These are phyloP conservation scores for Aspergillus baeticus DNA, from an alignment of 495 filamentous ascomycete species.

Conservation along the genomic window DNA sequence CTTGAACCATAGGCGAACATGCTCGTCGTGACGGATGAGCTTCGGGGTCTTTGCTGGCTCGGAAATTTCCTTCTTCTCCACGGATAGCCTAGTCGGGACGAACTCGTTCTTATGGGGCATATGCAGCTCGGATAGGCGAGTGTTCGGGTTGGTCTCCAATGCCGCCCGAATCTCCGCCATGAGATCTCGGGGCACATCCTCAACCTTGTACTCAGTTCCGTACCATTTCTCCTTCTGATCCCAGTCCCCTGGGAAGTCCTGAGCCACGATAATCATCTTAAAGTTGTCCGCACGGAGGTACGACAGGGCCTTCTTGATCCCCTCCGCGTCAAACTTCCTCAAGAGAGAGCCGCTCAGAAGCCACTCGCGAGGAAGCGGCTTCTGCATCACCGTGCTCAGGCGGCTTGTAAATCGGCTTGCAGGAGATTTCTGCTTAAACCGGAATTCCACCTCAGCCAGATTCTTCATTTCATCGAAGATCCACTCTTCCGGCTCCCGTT, in stretches of 20 bases:
- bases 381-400: constrained; percentile 84
- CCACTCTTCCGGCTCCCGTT: constrained; percentile 83
- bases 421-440: constrained; percentile 88
- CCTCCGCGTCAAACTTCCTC: constrained; percentile 71
- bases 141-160: constrained; percentile 50
- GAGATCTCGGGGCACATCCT: constrained; percentile 78
- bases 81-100: constrained; percentile 88
- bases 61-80: constrained; percentile 86
- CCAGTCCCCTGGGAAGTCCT: constrained; percentile 80
- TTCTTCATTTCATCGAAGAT: constrained; percentile 88
- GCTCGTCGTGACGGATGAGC: constrained; percentile 83
- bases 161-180: constrained; percentile 66
- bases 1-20: constrained; percentile 92
- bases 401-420: constrained; percentile 85
- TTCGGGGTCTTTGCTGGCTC: constrained; percentile 73
- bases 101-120: constrained; percentile 95
- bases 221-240: constrained; percentile 96
- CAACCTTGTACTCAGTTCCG: constrained; percentile 86
- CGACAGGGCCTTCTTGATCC: constrained; percentile 71
- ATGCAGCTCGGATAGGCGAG: constrained; percentile 69
- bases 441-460: constrained; percentile 89
- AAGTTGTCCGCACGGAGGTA: constrained; percentile 89
- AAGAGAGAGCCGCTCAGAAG: constrained; percentile 77
- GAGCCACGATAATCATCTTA: constrained; percentile 74
- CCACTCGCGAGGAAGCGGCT: constrained; percentile 78